Percentiles rank a stretch among this genome's conserved stretches.
Conservation (phyloP, 169 alveolate species). For the Plasmodium vivax region DNA sequence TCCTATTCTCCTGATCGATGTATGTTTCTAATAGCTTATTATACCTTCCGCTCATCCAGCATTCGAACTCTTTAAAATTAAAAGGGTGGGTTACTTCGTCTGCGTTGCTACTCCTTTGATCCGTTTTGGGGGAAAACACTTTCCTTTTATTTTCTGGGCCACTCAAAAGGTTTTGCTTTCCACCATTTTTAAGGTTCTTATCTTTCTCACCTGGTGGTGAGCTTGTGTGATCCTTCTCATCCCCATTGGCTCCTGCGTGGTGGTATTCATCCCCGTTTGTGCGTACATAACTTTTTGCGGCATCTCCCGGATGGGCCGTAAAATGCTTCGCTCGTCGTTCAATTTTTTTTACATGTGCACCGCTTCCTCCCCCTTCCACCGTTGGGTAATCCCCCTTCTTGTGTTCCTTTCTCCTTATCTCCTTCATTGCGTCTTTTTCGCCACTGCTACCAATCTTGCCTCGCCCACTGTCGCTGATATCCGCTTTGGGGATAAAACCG, state of each 20-base stretch:
- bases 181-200: neutral
- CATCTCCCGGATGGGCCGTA: neutral
- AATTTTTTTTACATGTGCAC: neutral
- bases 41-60: slow-evolving; percentile 41
- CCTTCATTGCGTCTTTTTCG: neutral
- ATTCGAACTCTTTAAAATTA: slow-evolving; percentile 6
- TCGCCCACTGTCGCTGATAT: neutral
- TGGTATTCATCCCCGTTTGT: neutral
- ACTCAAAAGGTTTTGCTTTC: neutral
- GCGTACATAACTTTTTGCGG: neutral
- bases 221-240: neutral
- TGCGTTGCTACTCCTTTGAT: neutral
- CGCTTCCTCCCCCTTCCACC: neutral
- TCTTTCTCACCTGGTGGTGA: neutral
- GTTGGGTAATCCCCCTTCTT: neutral
- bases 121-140: neutral
- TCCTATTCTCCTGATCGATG: slow-evolving; percentile 40
- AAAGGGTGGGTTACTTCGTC: neutral
- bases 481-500: neutral
- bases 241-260: neutral
- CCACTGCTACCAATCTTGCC: neutral
- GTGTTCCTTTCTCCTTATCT: neutral
- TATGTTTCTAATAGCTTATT: slow-evolving; percentile 16
- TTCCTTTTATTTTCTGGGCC: neutral
- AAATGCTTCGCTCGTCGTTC: neutral